phyloP scores from a whole-genome alignment of 2,329 filamentous ascomycete species.

The Alternaria dauci region DNA sequence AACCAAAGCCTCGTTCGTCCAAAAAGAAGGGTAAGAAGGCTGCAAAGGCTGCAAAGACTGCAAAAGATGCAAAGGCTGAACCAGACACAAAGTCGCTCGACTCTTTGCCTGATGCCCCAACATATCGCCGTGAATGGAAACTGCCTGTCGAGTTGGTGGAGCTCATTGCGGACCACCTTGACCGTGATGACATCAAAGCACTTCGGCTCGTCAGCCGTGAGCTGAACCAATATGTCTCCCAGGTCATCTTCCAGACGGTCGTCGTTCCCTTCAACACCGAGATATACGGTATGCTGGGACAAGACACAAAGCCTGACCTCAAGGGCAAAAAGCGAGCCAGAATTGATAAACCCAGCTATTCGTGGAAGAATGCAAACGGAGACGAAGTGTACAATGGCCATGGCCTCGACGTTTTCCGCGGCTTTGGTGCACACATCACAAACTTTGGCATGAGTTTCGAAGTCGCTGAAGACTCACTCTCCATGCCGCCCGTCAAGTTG shows the following conservation, averaged over 20 bases:
- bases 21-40: constrained; percentile 1
- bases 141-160: constrained; percentile 71
- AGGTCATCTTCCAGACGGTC: constrained; percentile 67
- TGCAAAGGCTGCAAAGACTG: background rate
- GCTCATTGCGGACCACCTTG: constrained; percentile 63
- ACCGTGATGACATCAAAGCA: constrained; percentile 65
- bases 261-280: constrained; percentile 72
- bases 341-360: constrained; percentile 39
- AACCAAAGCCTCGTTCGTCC: constrained; percentile 3
- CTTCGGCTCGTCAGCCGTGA: constrained; percentile 69
- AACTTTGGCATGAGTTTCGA: constrained; percentile 74
- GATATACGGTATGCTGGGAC: constrained; percentile 64
- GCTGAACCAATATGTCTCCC: constrained; percentile 66
- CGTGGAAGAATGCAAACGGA: constrained; percentile 55
- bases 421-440: constrained; percentile 67
- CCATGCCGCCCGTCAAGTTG: constrained; percentile 64
- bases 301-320: constrained; percentile 44
- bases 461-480: constrained; percentile 63
- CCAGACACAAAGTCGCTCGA: background rate
- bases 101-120: background rate
- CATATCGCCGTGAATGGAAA: constrained; percentile 50
- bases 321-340: constrained; percentile 49
- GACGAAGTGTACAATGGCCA: constrained; percentile 62
- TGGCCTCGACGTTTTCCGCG: constrained; percentile 68
- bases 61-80: background rate